Base-by-base conservation (phyloP, 2,329 filamentous ascomycete species). In the Arachnomyces sp. region DNA sequence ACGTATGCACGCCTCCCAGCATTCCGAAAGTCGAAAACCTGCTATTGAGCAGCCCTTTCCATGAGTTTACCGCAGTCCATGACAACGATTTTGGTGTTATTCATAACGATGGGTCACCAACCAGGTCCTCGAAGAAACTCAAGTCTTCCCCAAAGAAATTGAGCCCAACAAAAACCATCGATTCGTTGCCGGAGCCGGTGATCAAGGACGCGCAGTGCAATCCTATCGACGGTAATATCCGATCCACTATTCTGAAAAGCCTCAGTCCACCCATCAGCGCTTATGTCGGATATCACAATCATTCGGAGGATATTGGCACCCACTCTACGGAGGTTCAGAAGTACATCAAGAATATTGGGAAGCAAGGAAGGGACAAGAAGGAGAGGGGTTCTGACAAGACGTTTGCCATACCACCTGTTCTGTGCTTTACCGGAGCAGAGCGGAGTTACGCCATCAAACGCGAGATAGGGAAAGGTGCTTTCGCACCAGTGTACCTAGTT, bases 401-500 rank as follows among this genome's bases (percentile, higher is more conserved):
- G 17, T 61, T 79, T 2, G 65, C 73, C 1, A 67, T 76, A 32
- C 74, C 79, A 0, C 79, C 86, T 0, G 69, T 75, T 3, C 71
- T 96, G 15, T 69, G 77, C 31, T 85, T 95, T 44, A 72, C 77
- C 0, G 78, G 78, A 30, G 72, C 77, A 2, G 66, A 74, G 15
- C 72, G 80, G 30, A 75, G 74, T 31, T 98, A 95, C 61, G 82
- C 78, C 1, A 65, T 96, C 42, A 86, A 84, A 56, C 79, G 82
- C 36, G 88, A 96, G 59, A 78, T 98, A 9, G 92, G 92, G 1
- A 86, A 88, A 18, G 92, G 92, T 7, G 92, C 92, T 1, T 98
- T 93, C 63, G 92, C 90, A 1, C 90, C 92, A 0, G 92, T 98
- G 2, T 98, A 95, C 58, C 77, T 98, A 0, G 82, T 89, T 6